Percentiles rank a stretch among this genome's conserved stretches.
These are phyloP conservation scores for Dioscorea zingiberensis DNA, from an alignment of 106 monocot species.

Conservation along the genomic window DNA sequence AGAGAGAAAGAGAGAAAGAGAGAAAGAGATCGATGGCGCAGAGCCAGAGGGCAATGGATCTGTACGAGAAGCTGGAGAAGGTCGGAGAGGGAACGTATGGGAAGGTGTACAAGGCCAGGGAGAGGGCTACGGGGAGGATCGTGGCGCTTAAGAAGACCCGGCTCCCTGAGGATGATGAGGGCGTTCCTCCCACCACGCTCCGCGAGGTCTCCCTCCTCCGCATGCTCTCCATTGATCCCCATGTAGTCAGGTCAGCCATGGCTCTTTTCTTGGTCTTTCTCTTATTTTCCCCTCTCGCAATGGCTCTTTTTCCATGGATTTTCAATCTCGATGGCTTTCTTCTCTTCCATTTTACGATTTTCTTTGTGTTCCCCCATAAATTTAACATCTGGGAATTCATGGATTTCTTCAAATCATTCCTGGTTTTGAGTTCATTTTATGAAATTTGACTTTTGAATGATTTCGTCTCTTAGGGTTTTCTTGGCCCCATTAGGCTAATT, in stretches of 20 bases:
- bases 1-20: neutral
- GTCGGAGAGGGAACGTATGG: constrained; percentile 98
- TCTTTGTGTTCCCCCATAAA: neutral
- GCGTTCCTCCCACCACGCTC: constrained; percentile 86
- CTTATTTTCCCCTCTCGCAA: neutral
- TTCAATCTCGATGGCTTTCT: neutral
- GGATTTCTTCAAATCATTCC: neutral
- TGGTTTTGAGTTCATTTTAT: neutral
- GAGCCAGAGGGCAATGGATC: constrained; percentile 59
- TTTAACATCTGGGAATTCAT: neutral
- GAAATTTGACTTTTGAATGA: neutral
- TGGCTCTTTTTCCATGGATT: constrained; percentile 1
- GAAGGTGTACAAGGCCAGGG: constrained; percentile 97
- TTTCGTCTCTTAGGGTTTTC: neutral
- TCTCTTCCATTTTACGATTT: neutral
- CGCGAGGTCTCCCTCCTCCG: constrained; percentile 93
- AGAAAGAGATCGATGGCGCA: constrained; percentile 7
- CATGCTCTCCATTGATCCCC: constrained; percentile 69
- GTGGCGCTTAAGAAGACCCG: constrained; percentile 99
- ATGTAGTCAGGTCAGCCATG: constrained; percentile 57
- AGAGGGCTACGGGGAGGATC: constrained; percentile 83
- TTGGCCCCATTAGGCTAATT: too few relatives aligned
- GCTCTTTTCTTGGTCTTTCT: neutral
- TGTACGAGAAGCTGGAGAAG: constrained; percentile 97
- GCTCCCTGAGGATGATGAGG: constrained; percentile 94